Percentiles rank a stretch among this genome's conserved stretches.
These are phyloP conservation scores for Telopea speciosissima DNA, from an alignment of 177 flowering plant species.

Conservation along the genomic window DNA sequence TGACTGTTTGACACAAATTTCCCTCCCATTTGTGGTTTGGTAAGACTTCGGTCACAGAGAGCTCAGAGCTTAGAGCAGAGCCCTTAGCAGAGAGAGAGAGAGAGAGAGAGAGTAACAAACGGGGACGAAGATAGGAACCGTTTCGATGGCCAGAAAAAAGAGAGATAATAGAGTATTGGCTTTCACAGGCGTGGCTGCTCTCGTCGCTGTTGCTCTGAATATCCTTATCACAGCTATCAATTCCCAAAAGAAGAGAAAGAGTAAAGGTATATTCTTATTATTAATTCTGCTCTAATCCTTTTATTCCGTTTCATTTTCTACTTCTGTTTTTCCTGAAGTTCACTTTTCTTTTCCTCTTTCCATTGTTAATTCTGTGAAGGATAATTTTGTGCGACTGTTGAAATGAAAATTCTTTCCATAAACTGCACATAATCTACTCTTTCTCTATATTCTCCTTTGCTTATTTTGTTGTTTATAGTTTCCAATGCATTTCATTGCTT, in stretches of 20 bases:
- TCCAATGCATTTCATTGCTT: neutral
- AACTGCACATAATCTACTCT: neutral
- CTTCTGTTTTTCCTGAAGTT: neutral
- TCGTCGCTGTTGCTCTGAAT: constrained; percentile 57
- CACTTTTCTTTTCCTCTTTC: neutral
- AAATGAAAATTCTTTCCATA: neutral
- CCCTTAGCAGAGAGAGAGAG: neutral
- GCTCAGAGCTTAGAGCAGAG: too few species aligned
- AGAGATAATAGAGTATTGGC: constrained; percentile 25
- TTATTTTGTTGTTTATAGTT: neutral
- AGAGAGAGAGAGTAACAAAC: neutral
- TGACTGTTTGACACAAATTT: neutral
- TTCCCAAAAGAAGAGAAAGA: constrained; percentile 32
- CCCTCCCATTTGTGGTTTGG: neutral
- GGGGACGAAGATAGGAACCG: too few species aligned
- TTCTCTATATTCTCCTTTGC: neutral
- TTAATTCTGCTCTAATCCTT: neutral
- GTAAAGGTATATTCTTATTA: constrained; percentile 40
- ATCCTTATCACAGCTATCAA: constrained; percentile 53
- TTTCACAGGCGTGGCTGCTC: constrained; percentile 71
- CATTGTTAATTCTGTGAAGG: neutral
- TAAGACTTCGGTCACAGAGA: too few species aligned
- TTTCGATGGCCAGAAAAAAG: neutral
- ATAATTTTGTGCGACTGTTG: neutral
- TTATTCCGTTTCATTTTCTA: too few species aligned